Evolutionary conservation across 345 rosid genomes (phyloP).

Genomic region (Rhodamnia rubescens): DNA sequence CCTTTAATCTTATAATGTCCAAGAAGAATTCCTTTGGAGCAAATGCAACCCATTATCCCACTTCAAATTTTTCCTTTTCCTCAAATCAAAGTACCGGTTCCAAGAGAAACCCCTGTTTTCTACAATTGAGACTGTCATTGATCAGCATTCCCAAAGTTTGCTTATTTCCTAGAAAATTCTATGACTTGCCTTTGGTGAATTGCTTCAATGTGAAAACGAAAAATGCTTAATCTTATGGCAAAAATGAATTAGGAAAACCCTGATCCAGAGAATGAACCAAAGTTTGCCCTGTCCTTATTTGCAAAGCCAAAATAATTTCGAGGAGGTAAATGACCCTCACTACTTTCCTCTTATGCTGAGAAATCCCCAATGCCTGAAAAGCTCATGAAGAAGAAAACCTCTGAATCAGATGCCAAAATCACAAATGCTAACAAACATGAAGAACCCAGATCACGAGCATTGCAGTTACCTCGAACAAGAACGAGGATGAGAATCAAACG

Average conservation of each 20-base stretch:
- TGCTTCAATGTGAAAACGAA: background rate
- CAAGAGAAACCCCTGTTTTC: background rate
- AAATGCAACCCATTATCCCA: conserved; percentile 70
- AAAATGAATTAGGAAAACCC: background rate
- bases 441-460: conserved; percentile 3
- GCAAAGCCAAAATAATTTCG: background rate
- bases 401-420: background rate
- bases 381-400: background rate
- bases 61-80: background rate
- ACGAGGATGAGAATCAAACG: background rate
- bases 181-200: background rate
- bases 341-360: background rate
- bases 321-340: background rate
- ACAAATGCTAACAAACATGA: background rate
- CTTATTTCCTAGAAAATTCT: background rate
- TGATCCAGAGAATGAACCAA: background rate
- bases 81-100: background rate
- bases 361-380: background rate
- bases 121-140: background rate
- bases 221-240: background rate
- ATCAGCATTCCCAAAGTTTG: background rate
- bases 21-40: conserved; percentile 58
- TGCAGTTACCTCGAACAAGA: background rate
- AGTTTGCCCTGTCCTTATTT: background rate
- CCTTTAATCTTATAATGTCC: conserved; percentile 12